Evolutionary conservation across 2,329 filamentous ascomycete genomes (phyloP).

Genomic region (Cladophialophora carrionii): DNA sequence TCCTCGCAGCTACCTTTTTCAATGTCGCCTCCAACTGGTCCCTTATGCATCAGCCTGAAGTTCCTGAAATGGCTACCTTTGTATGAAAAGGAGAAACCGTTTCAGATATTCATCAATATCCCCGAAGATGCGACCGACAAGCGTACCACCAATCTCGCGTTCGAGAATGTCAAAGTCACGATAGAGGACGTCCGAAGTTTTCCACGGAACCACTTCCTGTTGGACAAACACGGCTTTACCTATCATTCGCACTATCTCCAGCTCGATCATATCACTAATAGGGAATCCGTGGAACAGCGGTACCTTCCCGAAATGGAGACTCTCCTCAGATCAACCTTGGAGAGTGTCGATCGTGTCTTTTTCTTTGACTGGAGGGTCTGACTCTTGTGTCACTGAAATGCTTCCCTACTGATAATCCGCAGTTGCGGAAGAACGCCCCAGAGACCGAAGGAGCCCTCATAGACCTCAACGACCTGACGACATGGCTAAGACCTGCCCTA

Average conservation of each 20-base stretch:
- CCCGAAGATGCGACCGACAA: neutral
- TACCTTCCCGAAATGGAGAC: slow-evolving; percentile 11
- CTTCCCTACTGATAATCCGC: neutral
- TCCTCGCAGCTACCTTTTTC: neutral
- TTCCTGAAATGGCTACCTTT: neutral
- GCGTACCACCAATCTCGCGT: slow-evolving; percentile 6
- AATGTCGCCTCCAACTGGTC: neutral
- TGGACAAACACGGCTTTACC: slow-evolving; percentile 4
- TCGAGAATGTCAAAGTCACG: slow-evolving; percentile 1
- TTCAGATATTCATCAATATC: slow-evolving; percentile 6
- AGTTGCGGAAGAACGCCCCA: slow-evolving; percentile 1
- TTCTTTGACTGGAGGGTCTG: slow-evolving; percentile 14
- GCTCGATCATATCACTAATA: neutral
- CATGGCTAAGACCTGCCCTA: neutral
- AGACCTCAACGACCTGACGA: slow-evolving; percentile 5
- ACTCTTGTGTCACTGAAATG: neutral
- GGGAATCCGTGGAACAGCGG: neutral
- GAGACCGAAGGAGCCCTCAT: slow-evolving; percentile 2
- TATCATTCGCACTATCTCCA: neutral
- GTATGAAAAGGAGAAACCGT: neutral
- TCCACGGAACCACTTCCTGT: neutral
- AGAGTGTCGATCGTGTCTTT: neutral
- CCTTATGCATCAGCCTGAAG: neutral
- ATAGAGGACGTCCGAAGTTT: neutral
- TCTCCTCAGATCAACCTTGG: neutral